Evolutionary conservation across 257 asterid genomes (phyloP).

Genomic region (Rehmannia glutinosa): DNA sequence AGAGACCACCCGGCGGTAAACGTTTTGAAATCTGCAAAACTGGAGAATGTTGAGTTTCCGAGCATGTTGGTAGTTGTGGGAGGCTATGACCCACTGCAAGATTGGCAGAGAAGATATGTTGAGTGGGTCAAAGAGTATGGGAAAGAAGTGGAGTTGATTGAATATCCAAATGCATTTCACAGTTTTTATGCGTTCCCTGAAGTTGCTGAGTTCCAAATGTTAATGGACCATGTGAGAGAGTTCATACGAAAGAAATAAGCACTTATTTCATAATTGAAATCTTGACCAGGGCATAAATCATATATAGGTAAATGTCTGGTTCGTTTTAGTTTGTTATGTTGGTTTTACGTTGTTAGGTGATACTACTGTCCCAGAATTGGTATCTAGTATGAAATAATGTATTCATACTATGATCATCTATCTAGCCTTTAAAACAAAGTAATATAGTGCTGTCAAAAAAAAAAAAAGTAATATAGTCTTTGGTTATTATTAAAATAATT

Average conservation of each 20-base stretch:
- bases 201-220: not conserved
- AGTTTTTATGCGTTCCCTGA: slow-evolving; percentile 22
- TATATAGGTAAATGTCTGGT: no score
- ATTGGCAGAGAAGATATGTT: slow-evolving; percentile 27
- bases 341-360: no score
- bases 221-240: not conserved
- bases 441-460: no score
- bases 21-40: slow-evolving; percentile 1
- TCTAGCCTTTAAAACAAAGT: no score
- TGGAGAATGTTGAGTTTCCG: not conserved
- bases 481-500: no score
- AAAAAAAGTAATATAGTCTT: no score
- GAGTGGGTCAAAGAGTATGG: slow-evolving; percentile 19
- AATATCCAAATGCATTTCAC: slow-evolving; percentile 29
- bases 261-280: no score
- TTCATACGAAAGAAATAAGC: not conserved
- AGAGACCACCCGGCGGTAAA: slow-evolving; percentile 24
- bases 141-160: slow-evolving; percentile 31
- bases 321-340: no score
- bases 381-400: no score
- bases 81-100: slow-evolving; percentile 26
- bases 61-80: slow-evolving; percentile 17
- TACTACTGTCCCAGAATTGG: no score
- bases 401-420: no score
- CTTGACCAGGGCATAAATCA: no score